These are phyloP conservation scores for Albatrellus ellisii DNA, from an alignment of 768 basidiomycete species.

Conservation along the genomic window DNA sequence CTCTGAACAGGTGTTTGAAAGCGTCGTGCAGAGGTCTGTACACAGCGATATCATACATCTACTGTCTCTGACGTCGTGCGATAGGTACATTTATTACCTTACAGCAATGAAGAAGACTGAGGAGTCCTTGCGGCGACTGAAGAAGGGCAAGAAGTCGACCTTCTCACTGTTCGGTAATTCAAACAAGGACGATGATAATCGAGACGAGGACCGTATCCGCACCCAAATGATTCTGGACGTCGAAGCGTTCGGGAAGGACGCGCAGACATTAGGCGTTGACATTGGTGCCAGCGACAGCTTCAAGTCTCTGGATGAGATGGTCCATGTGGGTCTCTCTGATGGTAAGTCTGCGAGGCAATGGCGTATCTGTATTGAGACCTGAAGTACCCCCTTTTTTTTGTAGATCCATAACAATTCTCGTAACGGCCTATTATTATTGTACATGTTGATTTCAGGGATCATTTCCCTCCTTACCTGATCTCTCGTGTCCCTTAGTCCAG, in stretches of 20 bases:
- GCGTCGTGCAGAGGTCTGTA: constrained; percentile 49
- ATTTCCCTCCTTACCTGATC: no score
- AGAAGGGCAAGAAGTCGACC: constrained; percentile 70
- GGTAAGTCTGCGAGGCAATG: constrained; percentile 11
- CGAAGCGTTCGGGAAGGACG: constrained; percentile 72
- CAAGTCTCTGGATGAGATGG: constrained; percentile 43
- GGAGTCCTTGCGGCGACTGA: constrained; percentile 73
- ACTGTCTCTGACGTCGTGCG: background rate
- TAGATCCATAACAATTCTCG: no score
- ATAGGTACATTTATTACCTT: constrained; percentile 70
- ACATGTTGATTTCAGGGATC: no score
- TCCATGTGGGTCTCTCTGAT: constrained; percentile 30
- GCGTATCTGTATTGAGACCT: background rate
- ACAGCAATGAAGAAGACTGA: constrained; percentile 86
- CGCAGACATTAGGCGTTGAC: constrained; percentile 53
- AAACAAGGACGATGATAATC: constrained; percentile 50
- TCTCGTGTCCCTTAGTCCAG: no score
- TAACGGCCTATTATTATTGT: no score
- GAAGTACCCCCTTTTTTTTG: background rate
- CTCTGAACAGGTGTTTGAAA: constrained; percentile 55
- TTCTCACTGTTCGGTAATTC: constrained; percentile 69
- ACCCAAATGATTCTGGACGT: constrained; percentile 82
- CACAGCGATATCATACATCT: constrained; percentile 2
- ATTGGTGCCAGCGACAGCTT: constrained; percentile 39
- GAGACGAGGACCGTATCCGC: constrained; percentile 83